phyloP scores from a whole-genome alignment of 441 rosid species.

The Erodium texanum region DNA sequence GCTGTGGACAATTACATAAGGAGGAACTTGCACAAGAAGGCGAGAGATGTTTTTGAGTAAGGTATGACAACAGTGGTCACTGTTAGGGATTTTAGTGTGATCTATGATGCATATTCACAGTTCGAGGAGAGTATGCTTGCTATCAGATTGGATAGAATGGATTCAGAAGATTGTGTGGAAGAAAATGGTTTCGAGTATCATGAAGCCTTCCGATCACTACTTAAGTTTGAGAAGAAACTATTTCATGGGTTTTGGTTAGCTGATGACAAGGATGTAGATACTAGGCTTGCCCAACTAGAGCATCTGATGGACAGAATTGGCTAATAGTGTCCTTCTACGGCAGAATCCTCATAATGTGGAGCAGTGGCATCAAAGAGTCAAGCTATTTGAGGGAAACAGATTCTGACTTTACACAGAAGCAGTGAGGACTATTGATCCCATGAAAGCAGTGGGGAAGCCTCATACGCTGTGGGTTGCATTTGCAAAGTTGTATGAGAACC shows the following conservation, averaged over 20 bases:
- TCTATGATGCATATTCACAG: slow-evolving; percentile 73
- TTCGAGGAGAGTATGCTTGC: slow-evolving; percentile 77
- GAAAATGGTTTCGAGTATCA: slow-evolving; percentile 47
- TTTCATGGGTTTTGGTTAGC: slow-evolving; percentile 68
- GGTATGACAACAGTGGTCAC: slow-evolving; percentile 91
- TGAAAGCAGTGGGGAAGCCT: slow-evolving; percentile 92
- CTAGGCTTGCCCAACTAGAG: slow-evolving; percentile 71
- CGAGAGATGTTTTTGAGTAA: slow-evolving; percentile 84
- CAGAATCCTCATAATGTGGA: slow-evolving; percentile 97
- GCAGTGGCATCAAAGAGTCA: slow-evolving; percentile 89
- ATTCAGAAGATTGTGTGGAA: slow-evolving; percentile 42
- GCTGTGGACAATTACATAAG: slow-evolving; percentile 92
- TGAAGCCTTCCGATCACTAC: no score
- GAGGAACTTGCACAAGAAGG: slow-evolving; percentile 76
- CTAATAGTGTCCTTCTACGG: slow-evolving; percentile 80
- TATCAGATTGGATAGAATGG: slow-evolving; percentile 56
- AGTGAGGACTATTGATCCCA: slow-evolving; percentile 79
- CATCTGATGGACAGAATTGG: slow-evolving; percentile 65
- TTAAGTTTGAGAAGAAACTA: slow-evolving; percentile 64
- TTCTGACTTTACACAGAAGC: slow-evolving; percentile 82
- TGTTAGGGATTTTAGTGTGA: slow-evolving; percentile 81
- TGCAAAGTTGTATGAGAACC: slow-evolving; percentile 72
- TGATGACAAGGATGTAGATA: slow-evolving; percentile 70
- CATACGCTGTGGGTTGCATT: slow-evolving; percentile 86
- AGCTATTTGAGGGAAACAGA: slow-evolving; percentile 83